Base-by-base conservation (phyloP, 495 filamentous ascomycete genomes). In the Xylaria telfairii region DNA sequence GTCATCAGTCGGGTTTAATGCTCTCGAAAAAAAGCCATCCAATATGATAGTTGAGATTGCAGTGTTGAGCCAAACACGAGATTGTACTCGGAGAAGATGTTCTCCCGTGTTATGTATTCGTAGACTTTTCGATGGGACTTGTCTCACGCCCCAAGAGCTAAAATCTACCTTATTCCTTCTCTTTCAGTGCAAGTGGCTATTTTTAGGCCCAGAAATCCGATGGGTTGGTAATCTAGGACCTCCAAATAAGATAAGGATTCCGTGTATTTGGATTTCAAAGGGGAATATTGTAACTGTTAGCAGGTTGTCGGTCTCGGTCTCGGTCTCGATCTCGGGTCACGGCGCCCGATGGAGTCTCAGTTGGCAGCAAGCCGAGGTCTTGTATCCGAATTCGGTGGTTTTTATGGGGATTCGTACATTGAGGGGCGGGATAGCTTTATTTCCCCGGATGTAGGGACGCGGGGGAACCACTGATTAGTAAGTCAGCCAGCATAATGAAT, bases 281-380 rank as follows among this genome's bases (percentile, higher is more conserved):
- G 19, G 17, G 54, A 6, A 21, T 57, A 57, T 9, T 17, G 17
- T 19, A 10, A 4, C 28, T 7, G 49, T 54, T 24, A 5, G 8
- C 28, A 30, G 9, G 28, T 12, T 59, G 10, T 61, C 24, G 30
- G n/a, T 15, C n/a, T n/a, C 60, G 37, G 10, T n/a, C n/a, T n/a
- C n/a, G n/a, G n/a, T n/a, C n/a, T n/a, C n/a, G n/a, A 12, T 21
- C 24, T 51, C 62, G 44, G 42, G 8, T 65, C 42, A 49, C 42
- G 44, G 44, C 30, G 42, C 21, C 62, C 17, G 62, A 44, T 24
- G 19, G n/a, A n/a, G n/a, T n/a, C n/a, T n/a, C 13, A 46, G 30
- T 49, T 28, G 44, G n/a, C 44, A 13, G 62, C 7, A 24, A 65
- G 44, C 62, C 62, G 44, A 65, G 62, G 44, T 65, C 19, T 15